A percentile compares a stretch with the other conserved stretches of the same genome.
These are phyloP conservation scores for Cystoisospora suis DNA, from an alignment of 169 alveolate genomes.

Conservation along the genomic window DNA sequence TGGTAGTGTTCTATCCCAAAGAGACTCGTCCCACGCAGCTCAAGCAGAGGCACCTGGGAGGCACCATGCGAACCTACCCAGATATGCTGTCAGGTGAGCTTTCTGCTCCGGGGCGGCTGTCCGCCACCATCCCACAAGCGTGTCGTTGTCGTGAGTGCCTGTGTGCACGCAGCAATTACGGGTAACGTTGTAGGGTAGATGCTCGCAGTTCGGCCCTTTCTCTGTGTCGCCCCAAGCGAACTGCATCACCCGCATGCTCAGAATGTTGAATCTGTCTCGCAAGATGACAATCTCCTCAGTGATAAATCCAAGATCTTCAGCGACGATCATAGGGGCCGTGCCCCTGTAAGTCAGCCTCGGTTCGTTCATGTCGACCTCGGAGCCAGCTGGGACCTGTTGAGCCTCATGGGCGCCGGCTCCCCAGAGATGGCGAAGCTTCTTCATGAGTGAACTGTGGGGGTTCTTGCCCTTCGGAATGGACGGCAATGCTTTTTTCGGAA, in stretches of 20 bases:
- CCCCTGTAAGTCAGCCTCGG: conserved; percentile 19
- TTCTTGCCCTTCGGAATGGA: conserved; percentile 26
- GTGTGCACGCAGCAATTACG: conserved; percentile 58
- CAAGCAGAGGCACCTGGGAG: too few species aligned
- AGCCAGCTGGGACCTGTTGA: background rate
- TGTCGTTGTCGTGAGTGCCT: conserved; percentile 66
- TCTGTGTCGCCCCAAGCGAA: conserved; percentile 66
- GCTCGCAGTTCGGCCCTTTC: conserved; percentile 62
- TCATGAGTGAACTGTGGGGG: background rate
- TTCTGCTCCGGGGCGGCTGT: conserved; percentile 49
- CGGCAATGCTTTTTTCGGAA: conserved; percentile 55
- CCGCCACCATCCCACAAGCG: conserved; percentile 58
- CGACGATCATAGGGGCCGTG: conserved; percentile 52
- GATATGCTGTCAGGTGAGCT: conserved; percentile 36
- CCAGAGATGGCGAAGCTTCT: background rate
- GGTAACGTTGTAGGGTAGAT: conserved; percentile 62
- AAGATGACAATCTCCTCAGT: conserved; percentile 59
- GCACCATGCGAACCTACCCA: conserved; percentile 31
- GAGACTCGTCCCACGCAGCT: too few species aligned
- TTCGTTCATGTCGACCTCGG: background rate
- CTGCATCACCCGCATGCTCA: conserved; percentile 67
- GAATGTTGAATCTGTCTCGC: conserved; percentile 56
- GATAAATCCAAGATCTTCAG: conserved; percentile 63
- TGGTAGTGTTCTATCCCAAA: too few species aligned
- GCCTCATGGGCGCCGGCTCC: background rate